phyloP scores from a whole-genome alignment of 345 rosid genomes.

The Turritis glabra region DNA sequence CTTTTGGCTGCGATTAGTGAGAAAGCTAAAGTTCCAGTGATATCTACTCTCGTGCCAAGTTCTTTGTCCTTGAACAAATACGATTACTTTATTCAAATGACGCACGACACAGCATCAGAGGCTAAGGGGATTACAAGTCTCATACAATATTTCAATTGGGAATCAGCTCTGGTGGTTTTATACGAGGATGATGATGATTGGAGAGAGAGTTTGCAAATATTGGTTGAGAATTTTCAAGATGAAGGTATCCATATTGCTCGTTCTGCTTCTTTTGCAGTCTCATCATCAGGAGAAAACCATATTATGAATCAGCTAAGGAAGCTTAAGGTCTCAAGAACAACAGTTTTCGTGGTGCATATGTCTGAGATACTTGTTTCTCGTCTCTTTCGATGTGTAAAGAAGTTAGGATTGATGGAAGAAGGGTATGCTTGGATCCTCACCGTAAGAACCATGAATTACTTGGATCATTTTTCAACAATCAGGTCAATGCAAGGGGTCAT shows the following conservation, averaged over 20 bases:
- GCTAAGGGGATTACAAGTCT: slow-evolving; percentile 26
- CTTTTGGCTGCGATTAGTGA: slow-evolving; percentile 24
- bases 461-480: neutral
- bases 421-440: slow-evolving; percentile 48
- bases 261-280: slow-evolving; percentile 9
- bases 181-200: slow-evolving; percentile 32
- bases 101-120: slow-evolving; percentile 13
- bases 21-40: slow-evolving; percentile 30
- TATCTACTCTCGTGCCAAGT: slow-evolving; percentile 11
- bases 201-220: slow-evolving; percentile 17
- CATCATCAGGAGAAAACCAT: slow-evolving; percentile 16
- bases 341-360: slow-evolving; percentile 34
- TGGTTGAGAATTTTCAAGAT: slow-evolving; percentile 11
- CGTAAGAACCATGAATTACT: slow-evolving; percentile 1
- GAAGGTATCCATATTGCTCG: neutral
- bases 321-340: neutral
- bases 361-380: slow-evolving; percentile 33
- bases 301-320: slow-evolving; percentile 26
- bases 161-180: slow-evolving; percentile 15
- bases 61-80: neutral
- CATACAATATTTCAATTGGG: slow-evolving; percentile 16
- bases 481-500: slow-evolving; percentile 38
- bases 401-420: slow-evolving; percentile 33
- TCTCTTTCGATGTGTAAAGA: slow-evolving; percentile 18
- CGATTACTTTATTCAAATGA: slow-evolving; percentile 21